These are phyloP conservation scores for Kondoa subrosea DNA, from an alignment of 768 basidiomycete species.

Conservation along the genomic window DNA sequence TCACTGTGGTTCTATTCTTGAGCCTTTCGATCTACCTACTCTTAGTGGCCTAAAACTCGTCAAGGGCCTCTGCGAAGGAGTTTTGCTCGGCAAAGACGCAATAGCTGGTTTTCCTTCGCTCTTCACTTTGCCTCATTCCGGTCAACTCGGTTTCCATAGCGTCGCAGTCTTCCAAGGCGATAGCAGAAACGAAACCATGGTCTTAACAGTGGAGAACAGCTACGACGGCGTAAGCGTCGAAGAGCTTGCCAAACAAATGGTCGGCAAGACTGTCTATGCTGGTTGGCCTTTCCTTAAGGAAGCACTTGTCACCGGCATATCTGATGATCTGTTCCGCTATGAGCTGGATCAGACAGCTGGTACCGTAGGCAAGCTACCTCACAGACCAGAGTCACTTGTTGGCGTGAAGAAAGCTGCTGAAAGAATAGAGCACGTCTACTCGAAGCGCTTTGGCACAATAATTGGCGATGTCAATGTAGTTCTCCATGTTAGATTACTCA, in stretches of 20 bases:
- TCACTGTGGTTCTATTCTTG: conserved; percentile 61
- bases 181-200: conserved; percentile 81
- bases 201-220: conserved; percentile 63
- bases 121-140: conserved; percentile 64
- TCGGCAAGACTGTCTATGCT: conserved; percentile 60
- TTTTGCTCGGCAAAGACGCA: conserved; percentile 63
- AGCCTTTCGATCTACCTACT: conserved; percentile 73
- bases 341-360: conserved; percentile 38
- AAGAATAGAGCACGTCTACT: conserved; percentile 63
- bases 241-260: conserved; percentile 54
- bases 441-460: conserved; percentile 72
- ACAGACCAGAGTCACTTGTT: conserved; percentile 48
- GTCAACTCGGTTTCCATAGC: conserved; percentile 60
- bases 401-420: conserved; percentile 71
- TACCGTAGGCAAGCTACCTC: conserved; percentile 51
- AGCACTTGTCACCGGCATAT: conserved; percentile 67
- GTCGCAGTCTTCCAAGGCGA: conserved; percentile 88
- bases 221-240: conserved; percentile 41
- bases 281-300: conserved; percentile 95
- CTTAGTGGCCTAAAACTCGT: conserved; percentile 65
- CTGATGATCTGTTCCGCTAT: conserved; percentile 72
- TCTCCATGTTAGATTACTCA: conserved; percentile 74
- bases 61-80: conserved; percentile 73
- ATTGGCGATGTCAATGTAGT: conserved; percentile 64
- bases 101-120: conserved; percentile 94